Conservation (phyloP, 306 rosid species). For the Prunus persica region Prunus_persica_NCBIv2 NC_034013.1:5326501-5327000, state of each 20-base stretch:
- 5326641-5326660: not conserved
- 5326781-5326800: not conserved
- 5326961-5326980: not conserved
- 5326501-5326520: not conserved
- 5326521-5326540: not conserved
- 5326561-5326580: not conserved
- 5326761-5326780: not conserved
- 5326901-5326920: not conserved
- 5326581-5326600: not conserved
- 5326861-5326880: not conserved
- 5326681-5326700: not conserved
- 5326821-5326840: not conserved
- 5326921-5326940: not conserved
- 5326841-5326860: not conserved
- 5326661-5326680: not conserved
- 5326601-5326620: not conserved
- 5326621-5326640: not conserved
- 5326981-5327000: not conserved
- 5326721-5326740: not conserved
- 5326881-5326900: not conserved
- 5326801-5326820: not conserved
- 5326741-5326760: not conserved
- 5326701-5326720: not conserved
- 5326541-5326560: not conserved
- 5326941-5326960: not conserved